Conservation (phyloP, 495 filamentous ascomycete species). For the Echria macrotheca region DNA sequence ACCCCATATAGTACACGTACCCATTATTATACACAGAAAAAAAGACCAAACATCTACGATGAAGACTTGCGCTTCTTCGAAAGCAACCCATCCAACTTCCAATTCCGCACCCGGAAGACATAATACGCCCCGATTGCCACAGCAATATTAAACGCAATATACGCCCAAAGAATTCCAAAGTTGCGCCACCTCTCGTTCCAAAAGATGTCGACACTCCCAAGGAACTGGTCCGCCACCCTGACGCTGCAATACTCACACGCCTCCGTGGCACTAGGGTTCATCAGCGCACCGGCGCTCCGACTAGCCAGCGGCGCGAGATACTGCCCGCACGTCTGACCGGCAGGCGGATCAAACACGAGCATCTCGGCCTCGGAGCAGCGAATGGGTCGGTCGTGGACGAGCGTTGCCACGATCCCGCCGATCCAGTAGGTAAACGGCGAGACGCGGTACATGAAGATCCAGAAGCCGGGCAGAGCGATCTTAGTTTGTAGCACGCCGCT, state of each 20-base stretch:
- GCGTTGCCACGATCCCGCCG: slow-evolving; percentile 48
- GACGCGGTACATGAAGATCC: slow-evolving; percentile 69
- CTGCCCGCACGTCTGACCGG: slow-evolving; percentile 21
- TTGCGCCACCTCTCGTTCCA: slow-evolving; percentile 49
- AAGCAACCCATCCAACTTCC: slow-evolving; percentile 2
- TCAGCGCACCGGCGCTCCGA: slow-evolving; percentile 31
- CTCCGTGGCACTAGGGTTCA: slow-evolving; percentile 39
- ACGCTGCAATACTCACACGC: slow-evolving; percentile 44
- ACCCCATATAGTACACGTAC: too few relatives aligned
- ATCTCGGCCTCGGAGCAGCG: slow-evolving; percentile 52
- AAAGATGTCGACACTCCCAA: slow-evolving; percentile 40
- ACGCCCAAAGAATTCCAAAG: slow-evolving; percentile 50
- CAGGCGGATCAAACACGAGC: slow-evolving; percentile 45
- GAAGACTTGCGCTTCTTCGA: slow-evolving; percentile 3
- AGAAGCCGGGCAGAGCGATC: slow-evolving; percentile 56
- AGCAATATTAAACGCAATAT: slow-evolving; percentile 47
- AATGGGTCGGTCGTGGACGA: slow-evolving; percentile 44
- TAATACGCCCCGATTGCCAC: slow-evolving; percentile 49
- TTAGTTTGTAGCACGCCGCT: slow-evolving; percentile 37
- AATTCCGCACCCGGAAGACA: slow-evolving; percentile 40
- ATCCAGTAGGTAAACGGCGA: slow-evolving; percentile 63
- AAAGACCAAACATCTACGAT: neutral
- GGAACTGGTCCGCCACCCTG: slow-evolving; percentile 42
- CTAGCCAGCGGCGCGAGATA: slow-evolving; percentile 20
- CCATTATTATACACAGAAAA: too few relatives aligned